phyloP scores from a whole-genome alignment of 345 rosid species.

The Rhodamnia rubescens region DNA sequence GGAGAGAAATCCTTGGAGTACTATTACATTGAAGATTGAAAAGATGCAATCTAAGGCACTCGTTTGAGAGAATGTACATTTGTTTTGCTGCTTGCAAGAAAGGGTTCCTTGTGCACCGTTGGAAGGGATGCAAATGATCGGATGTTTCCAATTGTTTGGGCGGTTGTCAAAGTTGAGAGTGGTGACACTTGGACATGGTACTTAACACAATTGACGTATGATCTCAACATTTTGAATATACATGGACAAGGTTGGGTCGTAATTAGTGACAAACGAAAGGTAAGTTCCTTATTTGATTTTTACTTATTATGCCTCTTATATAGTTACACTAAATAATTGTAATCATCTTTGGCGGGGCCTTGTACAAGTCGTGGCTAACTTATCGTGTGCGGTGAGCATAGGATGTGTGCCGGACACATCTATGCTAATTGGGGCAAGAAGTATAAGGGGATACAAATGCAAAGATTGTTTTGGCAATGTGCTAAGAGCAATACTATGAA shows the following conservation, averaged over 20 bases:
- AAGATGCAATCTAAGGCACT: neutral
- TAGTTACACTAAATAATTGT: neutral
- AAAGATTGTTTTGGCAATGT: neutral
- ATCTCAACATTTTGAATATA: neutral
- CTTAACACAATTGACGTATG: neutral
- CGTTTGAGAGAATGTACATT: neutral
- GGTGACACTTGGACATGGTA: rapidly evolving
- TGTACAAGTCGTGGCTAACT: neutral
- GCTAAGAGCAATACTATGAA: neutral
- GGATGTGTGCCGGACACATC: neutral
- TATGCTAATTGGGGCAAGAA: neutral
- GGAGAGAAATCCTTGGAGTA: neutral
- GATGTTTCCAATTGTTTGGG: neutral
- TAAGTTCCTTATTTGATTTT: neutral
- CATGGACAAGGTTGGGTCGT: neutral
- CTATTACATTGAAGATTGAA: neutral
- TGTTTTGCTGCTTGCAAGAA: neutral
- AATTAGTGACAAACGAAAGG: neutral
- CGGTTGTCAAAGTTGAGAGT: neutral
- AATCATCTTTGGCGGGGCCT: neutral
- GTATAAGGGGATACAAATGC: neutral
- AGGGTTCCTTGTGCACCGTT: neutral
- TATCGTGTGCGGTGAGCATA: neutral
- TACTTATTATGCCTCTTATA: neutral
- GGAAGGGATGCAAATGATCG: neutral